These are phyloP conservation scores for Linnemannia elongata DNA, from an alignment of 192 early-diverging fungal genomes.

Conservation along the genomic window DNA sequence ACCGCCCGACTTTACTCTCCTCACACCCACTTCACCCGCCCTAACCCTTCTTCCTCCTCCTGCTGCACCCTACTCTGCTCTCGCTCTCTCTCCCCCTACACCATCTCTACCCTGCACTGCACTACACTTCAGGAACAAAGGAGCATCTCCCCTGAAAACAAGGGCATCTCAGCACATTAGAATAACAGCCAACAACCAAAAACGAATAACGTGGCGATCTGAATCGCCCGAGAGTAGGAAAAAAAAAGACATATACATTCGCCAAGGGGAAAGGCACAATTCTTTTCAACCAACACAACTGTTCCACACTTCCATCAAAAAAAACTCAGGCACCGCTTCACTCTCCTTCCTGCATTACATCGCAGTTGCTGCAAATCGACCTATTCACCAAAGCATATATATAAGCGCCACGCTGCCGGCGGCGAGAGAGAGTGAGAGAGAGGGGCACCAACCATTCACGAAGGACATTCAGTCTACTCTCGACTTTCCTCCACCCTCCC, in stretches of 20 bases:
- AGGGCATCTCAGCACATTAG: background rate
- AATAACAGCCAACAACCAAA: background rate
- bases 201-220: constrained; percentile 5
- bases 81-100: too few species aligned
- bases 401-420: background rate
- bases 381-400: background rate
- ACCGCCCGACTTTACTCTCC: background rate
- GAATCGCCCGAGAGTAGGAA: constrained; percentile 23
- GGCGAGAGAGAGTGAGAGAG: background rate
- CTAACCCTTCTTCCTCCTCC: background rate
- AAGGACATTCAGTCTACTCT: background rate
- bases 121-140: constrained; percentile 18
- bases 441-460: background rate
- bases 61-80: background rate
- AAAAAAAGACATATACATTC: background rate
- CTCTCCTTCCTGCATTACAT: background rate
- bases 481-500: background rate
- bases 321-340: background rate
- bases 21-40: background rate
- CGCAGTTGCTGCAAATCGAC: background rate
- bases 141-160: background rate
- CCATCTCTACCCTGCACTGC: background rate
- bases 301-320: background rate
- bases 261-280: background rate
- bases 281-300: background rate